Evolutionary conservation across 2,329 filamentous ascomycete genomes (phyloP).

Genomic region (Trichophyton rubrum): DNA sequence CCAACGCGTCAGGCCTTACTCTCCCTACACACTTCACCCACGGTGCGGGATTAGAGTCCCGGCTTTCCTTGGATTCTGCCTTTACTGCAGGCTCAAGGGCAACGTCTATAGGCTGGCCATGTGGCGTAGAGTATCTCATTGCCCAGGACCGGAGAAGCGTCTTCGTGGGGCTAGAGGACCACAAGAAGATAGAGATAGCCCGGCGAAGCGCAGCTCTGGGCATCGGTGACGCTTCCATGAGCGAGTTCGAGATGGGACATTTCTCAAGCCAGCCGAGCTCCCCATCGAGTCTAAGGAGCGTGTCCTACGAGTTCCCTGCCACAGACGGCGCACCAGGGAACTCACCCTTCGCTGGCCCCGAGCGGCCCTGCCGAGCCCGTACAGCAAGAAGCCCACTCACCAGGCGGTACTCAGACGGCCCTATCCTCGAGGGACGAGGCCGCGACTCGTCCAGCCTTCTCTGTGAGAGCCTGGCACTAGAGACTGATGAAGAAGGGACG

Average conservation of each 20-base stretch:
- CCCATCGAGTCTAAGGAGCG: not conserved
- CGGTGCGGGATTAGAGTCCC: slow-evolving; percentile 38
- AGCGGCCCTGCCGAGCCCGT: slow-evolving; percentile 16
- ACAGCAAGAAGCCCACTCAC: slow-evolving; percentile 5
- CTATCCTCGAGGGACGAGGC: slow-evolving; percentile 14
- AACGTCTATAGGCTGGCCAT: slow-evolving; percentile 52
- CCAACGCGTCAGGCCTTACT: slow-evolving; percentile 55
- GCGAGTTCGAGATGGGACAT: not conserved
- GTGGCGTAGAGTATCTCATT: slow-evolving; percentile 62
- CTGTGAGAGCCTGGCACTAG: slow-evolving; percentile 3
- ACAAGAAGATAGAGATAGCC: slow-evolving; percentile 58
- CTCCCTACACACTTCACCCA: slow-evolving; percentile 38
- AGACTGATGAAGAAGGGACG: slow-evolving; percentile 7
- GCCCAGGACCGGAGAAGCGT: slow-evolving; percentile 44
- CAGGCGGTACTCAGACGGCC: not conserved
- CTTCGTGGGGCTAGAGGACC: slow-evolving; percentile 65
- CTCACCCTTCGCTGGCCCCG: slow-evolving; percentile 18
- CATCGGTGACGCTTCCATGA: not conserved
- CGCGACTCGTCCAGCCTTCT: slow-evolving; percentile 11
- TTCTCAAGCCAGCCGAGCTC: not conserved
- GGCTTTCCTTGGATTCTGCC: slow-evolving; percentile 56
- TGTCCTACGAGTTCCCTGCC: slow-evolving; percentile 2
- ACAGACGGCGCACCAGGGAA: slow-evolving; percentile 25
- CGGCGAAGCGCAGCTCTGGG: slow-evolving; percentile 29
- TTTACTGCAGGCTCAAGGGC: slow-evolving; percentile 43